These are phyloP conservation scores for Tubosaeta sp. DNA, from an alignment of 768 basidiomycete species.

Conservation along the genomic window DNA sequence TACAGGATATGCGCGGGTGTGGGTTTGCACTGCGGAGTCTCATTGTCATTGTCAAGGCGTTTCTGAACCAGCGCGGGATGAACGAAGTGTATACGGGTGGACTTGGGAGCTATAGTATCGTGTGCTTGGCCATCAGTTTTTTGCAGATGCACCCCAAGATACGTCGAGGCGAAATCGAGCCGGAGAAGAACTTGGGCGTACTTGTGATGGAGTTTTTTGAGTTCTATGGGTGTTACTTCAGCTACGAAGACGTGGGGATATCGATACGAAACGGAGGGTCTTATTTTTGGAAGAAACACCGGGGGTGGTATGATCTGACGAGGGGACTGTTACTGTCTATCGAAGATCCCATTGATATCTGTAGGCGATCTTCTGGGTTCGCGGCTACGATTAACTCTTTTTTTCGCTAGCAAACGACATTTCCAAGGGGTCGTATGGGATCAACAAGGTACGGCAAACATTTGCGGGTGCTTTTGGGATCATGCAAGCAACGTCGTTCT, in stretches of 20 bases:
- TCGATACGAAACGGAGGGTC: conserved; percentile 83
- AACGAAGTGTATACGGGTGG: conserved; percentile 99
- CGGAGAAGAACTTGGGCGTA: conserved; percentile 87
- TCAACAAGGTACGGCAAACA: conserved; percentile 75
- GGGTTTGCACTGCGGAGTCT: conserved; percentile 75
- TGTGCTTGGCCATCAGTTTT: conserved; percentile 90
- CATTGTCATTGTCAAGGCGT: conserved; percentile 86
- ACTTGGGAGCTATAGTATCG: conserved; percentile 89
- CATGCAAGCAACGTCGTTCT: conserved; percentile 69
- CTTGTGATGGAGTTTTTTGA: conserved; percentile 97
- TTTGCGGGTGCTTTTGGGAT: conserved; percentile 79
- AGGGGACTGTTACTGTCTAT: conserved; percentile 66
- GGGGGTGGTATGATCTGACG: conserved; percentile 75
- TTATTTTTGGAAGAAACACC: conserved; percentile 76
- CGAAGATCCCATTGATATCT: conserved; percentile 88
- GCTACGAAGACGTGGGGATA: conserved; percentile 86
- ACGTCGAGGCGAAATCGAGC: conserved; percentile 80
- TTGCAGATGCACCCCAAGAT: conserved; percentile 98
- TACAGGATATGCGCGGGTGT: conserved; percentile 52
- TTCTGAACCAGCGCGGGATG: conserved; percentile 85
- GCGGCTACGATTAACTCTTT: not conserved
- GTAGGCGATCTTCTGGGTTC: conserved; percentile 45
- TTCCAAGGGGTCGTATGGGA: conserved; percentile 81
- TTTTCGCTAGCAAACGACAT: conserved; percentile 89
- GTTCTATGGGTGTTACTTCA: conserved; percentile 88